These are phyloP conservation scores for Abortiporus biennis DNA, from an alignment of 1,284 basidiomycete genomes.

Conservation along the genomic window DNA sequence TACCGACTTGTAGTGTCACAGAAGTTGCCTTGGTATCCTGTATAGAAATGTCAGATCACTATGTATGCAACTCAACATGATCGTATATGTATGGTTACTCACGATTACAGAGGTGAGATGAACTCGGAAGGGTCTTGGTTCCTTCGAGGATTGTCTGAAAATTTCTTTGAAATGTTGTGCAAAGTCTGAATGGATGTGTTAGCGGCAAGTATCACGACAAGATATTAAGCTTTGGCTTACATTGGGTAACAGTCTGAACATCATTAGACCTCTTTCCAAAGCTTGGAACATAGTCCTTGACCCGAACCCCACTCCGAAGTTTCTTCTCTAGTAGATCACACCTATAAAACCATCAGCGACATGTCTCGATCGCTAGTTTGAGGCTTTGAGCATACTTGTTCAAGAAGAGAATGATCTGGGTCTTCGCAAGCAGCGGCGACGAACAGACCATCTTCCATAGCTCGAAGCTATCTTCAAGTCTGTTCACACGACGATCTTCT, in stretches of 20 bases:
- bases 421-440: constrained; percentile 31
- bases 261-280: constrained; percentile 31
- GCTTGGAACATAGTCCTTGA: constrained; percentile 49
- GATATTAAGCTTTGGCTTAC: too few relatives aligned
- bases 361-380: not conserved
- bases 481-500: constrained; percentile 36
- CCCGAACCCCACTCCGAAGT: constrained; percentile 49
- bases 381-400: constrained; percentile 23
- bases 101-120: constrained; percentile 69
- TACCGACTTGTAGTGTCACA: constrained; percentile 56
- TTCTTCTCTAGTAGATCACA: constrained; percentile 61
- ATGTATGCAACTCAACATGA: constrained; percentile 2
- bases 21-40: constrained; percentile 67
- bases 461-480: constrained; percentile 36
- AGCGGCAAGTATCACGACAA: not conserved
- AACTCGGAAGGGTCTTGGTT: constrained; percentile 59
- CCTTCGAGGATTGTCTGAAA: constrained; percentile 27
- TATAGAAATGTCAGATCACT: constrained; percentile 3
- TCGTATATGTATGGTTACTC: constrained; percentile 1
- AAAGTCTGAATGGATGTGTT: constrained; percentile 29
- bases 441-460: constrained; percentile 34
- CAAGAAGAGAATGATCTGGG: constrained; percentile 32
- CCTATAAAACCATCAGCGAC: constrained; percentile 1
- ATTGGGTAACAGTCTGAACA: constrained; percentile 29
- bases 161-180: constrained; percentile 36